Conservation (phyloP, 176 grass and related monocot genomes). For the Sorghum bicolor region Sorghum_bicolor_NCBIv3 NC_012877.2:10183501-10184000, state of each 20-base stretch:
- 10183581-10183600: constrained; percentile 79
- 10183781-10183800: background rate
- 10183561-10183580: constrained; percentile 79
- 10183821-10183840: background rate
- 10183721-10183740: background rate
- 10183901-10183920: background rate
- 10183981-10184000: background rate
- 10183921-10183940: background rate
- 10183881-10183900: background rate
- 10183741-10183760: background rate
- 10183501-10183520: constrained; percentile 46
- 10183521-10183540: constrained; percentile 53
- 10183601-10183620: constrained; percentile 92
- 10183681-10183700: background rate
- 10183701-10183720: background rate
- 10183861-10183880: background rate
- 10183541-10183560: constrained; percentile 81
- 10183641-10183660: constrained; percentile 71
- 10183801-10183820: background rate
- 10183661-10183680: constrained; percentile 1
- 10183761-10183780: background rate
- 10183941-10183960: background rate
- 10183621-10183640: constrained; percentile 79
- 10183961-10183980: background rate
- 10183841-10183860: background rate